These are phyloP conservation scores for Phaffomyces antillensis DNA, from an alignment of 805 yeast species.

Conservation along the genomic window DNA sequence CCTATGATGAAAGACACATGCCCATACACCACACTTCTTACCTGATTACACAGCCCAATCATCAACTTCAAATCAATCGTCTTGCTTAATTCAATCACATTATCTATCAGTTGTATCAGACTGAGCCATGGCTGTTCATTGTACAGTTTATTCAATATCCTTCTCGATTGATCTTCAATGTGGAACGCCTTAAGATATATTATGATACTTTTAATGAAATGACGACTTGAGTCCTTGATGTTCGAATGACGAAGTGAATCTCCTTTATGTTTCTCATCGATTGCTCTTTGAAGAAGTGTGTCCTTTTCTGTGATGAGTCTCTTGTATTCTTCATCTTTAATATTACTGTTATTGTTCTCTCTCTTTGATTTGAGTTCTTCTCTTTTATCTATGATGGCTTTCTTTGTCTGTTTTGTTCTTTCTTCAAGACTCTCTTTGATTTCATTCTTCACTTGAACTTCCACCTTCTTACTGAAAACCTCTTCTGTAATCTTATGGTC, in stretches of 20 bases:
- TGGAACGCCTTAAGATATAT: constrained; percentile 17
- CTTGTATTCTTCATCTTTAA: too few species aligned
- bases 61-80: constrained; percentile 2
- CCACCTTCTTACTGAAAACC: too few species aligned
- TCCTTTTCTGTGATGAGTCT: too few species aligned
- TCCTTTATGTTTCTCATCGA: constrained; percentile 14
- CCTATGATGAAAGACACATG: constrained; percentile 11
- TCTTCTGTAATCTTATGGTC: not conserved
- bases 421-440: too few species aligned
- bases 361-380: too few species aligned
- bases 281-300: too few species aligned
- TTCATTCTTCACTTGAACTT: too few species aligned
- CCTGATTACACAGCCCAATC: constrained; percentile 12
- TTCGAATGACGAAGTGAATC: constrained; percentile 4
- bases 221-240: constrained; percentile 3
- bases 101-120: constrained; percentile 11
- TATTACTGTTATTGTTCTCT: too few species aligned
- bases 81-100: not conserved
- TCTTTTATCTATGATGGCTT: too few species aligned
- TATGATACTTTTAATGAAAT: constrained; percentile 16
- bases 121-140: constrained; percentile 15
- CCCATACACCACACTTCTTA: constrained; percentile 11
- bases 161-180: constrained; percentile 16
- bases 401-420: too few species aligned
- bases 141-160: constrained; percentile 7